Conservation (phyloP, 495 filamentous ascomycete genomes). For the Amniculicola lignicola region DNA sequence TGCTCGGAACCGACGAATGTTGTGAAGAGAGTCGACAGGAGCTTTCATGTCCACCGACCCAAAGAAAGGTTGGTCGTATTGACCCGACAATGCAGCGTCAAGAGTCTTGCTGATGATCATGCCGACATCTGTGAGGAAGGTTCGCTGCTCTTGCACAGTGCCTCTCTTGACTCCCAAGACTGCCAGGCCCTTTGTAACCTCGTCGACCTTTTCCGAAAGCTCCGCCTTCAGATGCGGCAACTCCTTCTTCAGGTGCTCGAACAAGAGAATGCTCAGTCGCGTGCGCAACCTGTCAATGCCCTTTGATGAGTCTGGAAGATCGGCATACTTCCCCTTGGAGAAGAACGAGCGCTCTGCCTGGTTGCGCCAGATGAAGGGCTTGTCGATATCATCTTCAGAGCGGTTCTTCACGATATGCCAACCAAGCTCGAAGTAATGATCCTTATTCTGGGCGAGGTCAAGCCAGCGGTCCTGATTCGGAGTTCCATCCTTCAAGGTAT, state of each 20-base stretch:
- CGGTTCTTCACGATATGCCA: slow-evolving; percentile 70
- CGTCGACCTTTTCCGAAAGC: slow-evolving; percentile 23
- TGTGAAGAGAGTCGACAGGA: slow-evolving; percentile 15
- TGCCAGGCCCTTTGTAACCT: slow-evolving; percentile 1
- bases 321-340: slow-evolving; percentile 25
- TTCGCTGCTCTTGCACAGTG: slow-evolving; percentile 21
- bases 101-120: slow-evolving; percentile 20
- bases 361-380: slow-evolving; percentile 48
- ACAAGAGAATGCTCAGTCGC: slow-evolving; percentile 35
- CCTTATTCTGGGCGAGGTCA: slow-evolving; percentile 56
- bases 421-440: slow-evolving; percentile 60
- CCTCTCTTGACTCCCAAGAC: slow-evolving; percentile 25
- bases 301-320: slow-evolving; percentile 25
- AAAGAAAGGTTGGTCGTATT: slow-evolving; percentile 34
- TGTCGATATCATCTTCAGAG: slow-evolving; percentile 23
- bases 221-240: slow-evolving; percentile 33
- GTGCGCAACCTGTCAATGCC: slow-evolving; percentile 37
- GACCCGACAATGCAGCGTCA: slow-evolving; percentile 23
- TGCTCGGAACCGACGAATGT: slow-evolving; percentile 34
- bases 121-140: slow-evolving; percentile 25
- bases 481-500: slow-evolving; percentile 48
- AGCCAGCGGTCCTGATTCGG: slow-evolving; percentile 52
- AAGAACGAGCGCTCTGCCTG: slow-evolving; percentile 46
- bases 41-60: slow-evolving; percentile 9
- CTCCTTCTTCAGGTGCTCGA: slow-evolving; percentile 37